Evolutionary conservation across 257 asterid genomes (phyloP).

Genomic region (Ligustrum vulgare): DNA sequence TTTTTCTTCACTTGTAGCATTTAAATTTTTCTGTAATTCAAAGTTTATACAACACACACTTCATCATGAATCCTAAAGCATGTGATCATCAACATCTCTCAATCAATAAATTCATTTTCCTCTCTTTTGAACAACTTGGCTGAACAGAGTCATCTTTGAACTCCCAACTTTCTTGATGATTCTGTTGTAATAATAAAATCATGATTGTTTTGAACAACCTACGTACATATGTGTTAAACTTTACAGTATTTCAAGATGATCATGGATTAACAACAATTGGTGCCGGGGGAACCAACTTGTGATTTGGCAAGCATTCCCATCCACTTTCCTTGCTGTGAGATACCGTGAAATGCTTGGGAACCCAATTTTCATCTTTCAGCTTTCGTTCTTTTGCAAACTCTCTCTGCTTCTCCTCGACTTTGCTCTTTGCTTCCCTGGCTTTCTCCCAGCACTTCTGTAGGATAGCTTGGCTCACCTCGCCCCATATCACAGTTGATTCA

Average conservation of each 20-base stretch:
- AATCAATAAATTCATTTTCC: neutral
- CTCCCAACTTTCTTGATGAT: neutral
- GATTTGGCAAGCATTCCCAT: slow-evolving; percentile 62
- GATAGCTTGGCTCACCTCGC: slow-evolving; percentile 57
- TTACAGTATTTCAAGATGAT: neutral
- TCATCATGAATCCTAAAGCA: no score
- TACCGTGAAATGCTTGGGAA: slow-evolving; percentile 55
- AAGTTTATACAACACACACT: no score
- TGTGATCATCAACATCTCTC: no score
- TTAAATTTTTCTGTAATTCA: no score
- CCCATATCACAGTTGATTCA: slow-evolving; percentile 77
- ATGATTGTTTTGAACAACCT: neutral
- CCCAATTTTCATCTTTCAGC: slow-evolving; percentile 45
- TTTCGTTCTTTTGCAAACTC: slow-evolving; percentile 45
- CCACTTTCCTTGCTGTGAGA: slow-evolving; percentile 57
- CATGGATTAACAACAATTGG: slow-evolving; percentile 60
- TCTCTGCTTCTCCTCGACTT: slow-evolving; percentile 66
- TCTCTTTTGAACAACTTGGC: neutral
- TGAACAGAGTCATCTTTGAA: neutral
- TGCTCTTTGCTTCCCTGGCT: slow-evolving; percentile 62
- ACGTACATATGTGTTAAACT: neutral
- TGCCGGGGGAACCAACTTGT: slow-evolving; percentile 52
- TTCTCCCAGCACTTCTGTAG: slow-evolving; percentile 60
- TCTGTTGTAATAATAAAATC: no score
- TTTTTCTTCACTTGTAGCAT: no score